Base-by-base conservation (phyloP, 805 yeast species). In the Spathaspora boniae region DNA sequence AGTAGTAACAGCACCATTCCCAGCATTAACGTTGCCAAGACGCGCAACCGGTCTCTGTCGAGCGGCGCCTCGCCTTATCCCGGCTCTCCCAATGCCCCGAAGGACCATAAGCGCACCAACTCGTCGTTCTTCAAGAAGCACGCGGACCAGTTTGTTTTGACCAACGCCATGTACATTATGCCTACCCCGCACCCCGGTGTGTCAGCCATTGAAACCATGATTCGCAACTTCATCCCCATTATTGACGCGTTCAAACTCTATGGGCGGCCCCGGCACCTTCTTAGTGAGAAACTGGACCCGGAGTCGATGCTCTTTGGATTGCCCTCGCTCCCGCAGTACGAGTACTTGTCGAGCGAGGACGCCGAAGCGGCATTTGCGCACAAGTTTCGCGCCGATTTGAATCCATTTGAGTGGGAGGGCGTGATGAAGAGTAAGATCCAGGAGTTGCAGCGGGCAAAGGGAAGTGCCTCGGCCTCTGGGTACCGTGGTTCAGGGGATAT, bases 131-230 rank as follows among this genome's bases (percentile, higher is more conserved):
- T 60, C 44, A 58, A 58, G 41, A 59, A 59, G 38, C 50, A 55
- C 31, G 44, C 46, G 31, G 42, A 41, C 43, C 45, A 53, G 34
- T 63, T 59, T 36, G 64, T 57, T 12, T 38, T 50, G 26, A 60
- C 72, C 16, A 52, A 58, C 37, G 61, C 57, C 41, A 46, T 86
- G 33, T 86, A 86, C 54, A 57, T 86, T 50, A 77, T 84, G 68
- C 93, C 94, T 3, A 78, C 74, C 36, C 53, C 74, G 17, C 94
- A 84, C 56, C 79, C 81, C 3, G 84, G 86, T 26, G 91, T 84
- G 19, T 70, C 74, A 30, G 79, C 80, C 12, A 72, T 77, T 32
- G 93, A 84, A 51, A 84, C 84, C 11, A 78, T 82, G 77, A 74
- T 84, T 29, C 63, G 94, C 41, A 70, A 78, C 48, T 63, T 81